A percentile compares a stretch with the other conserved stretches of the same genome.
phyloP scores from a whole-genome alignment of 1,284 basidiomycete genomes.

The Pascua sp. region DNA sequence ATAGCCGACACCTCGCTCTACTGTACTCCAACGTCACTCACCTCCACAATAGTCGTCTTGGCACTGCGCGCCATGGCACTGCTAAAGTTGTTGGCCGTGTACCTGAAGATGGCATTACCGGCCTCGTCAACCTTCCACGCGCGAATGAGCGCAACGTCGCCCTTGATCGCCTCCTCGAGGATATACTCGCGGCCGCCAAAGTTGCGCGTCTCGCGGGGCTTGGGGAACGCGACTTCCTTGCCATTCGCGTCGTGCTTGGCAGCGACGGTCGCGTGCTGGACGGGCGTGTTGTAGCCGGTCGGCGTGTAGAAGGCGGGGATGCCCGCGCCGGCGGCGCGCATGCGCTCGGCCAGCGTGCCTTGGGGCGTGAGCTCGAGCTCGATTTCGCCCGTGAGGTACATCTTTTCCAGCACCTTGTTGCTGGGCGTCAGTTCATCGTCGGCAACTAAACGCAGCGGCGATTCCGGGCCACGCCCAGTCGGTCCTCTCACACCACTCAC shows the following conservation, averaged over 20 bases:
- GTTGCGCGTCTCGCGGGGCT: slow-evolving; percentile 70
- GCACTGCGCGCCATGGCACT: slow-evolving; percentile 84
- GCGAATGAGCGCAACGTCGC: slow-evolving; percentile 82
- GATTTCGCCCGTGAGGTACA: slow-evolving; percentile 79
- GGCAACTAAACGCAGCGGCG: no score
- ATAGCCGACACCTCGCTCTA: neutral
- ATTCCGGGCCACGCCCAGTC: neutral
- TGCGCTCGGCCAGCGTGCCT: slow-evolving; percentile 82
- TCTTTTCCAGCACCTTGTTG: slow-evolving; percentile 53
- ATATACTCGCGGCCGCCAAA: slow-evolving; percentile 81
- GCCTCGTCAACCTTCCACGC: slow-evolving; percentile 95
- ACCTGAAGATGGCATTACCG: slow-evolving; percentile 80
- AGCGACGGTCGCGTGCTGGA: slow-evolving; percentile 14
- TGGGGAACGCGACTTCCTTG: slow-evolving; percentile 61
- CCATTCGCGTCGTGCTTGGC: slow-evolving; percentile 64
- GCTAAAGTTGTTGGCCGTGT: slow-evolving; percentile 84
- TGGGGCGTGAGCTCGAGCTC: slow-evolving; percentile 86
- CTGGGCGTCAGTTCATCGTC: slow-evolving; percentile 7
- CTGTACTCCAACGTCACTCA: neutral
- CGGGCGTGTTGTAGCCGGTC: slow-evolving; percentile 63
- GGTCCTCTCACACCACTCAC: slow-evolving; percentile 4
- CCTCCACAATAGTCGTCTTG: slow-evolving; percentile 73
- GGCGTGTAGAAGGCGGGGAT: slow-evolving; percentile 96
- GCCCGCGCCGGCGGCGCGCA: slow-evolving; percentile 87
- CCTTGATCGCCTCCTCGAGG: slow-evolving; percentile 79